Conservation (phyloP, 1,139 yeast species). For the Groenewaldozyma auringiensis region DNA sequence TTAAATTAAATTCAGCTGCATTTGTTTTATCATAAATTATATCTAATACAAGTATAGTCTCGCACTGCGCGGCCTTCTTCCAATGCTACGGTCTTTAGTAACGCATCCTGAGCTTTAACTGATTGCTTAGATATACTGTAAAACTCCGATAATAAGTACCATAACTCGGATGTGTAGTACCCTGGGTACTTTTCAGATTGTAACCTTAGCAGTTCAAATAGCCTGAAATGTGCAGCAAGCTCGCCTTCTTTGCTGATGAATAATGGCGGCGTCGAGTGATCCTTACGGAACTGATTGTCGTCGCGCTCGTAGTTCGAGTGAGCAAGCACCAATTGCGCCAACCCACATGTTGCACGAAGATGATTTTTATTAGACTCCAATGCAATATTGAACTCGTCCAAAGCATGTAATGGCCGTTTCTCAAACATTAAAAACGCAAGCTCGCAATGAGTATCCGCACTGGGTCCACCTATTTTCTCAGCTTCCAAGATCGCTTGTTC, state of each 20-base stretch:
- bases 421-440: constrained; percentile 43
- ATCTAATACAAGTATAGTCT: constrained; percentile 16
- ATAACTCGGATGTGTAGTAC: constrained; percentile 55
- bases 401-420: constrained; percentile 39
- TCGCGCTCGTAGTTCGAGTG: constrained; percentile 23
- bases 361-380: constrained; percentile 46
- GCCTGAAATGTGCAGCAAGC: constrained; percentile 57
- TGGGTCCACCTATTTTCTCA: constrained; percentile 45
- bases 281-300: constrained; percentile 7
- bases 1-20: not conserved
- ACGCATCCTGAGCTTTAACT: constrained; percentile 43
- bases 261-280: constrained; percentile 13
- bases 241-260: constrained; percentile 45
- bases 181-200: constrained; percentile 48
- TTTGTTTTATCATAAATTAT: not conserved
- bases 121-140: constrained; percentile 54
- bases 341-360: constrained; percentile 57
- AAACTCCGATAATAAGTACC: constrained; percentile 62
- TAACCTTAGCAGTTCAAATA: constrained; percentile 56
- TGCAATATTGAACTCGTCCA: constrained; percentile 63
- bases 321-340: constrained; percentile 48
- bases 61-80: constrained; percentile 66
- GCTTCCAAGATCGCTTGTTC: constrained; percentile 72
- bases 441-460: constrained; percentile 46
- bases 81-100: constrained; percentile 61